These are phyloP conservation scores for Bisporella sp. DNA, from an alignment of 2,329 filamentous ascomycete species.

Conservation along the genomic window DNA sequence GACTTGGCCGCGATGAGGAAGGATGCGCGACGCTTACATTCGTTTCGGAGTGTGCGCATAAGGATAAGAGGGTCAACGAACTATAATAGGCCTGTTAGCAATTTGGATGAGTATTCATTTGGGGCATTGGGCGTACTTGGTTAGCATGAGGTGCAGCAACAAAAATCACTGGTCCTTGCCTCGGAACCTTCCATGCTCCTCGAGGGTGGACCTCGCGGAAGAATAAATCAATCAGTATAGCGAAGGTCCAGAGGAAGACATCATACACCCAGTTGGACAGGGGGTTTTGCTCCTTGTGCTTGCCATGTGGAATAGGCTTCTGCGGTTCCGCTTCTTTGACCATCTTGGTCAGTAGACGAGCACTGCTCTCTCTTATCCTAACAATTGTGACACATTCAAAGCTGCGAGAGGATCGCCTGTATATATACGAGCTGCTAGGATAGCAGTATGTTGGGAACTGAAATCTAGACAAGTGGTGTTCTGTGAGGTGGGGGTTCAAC, in stretches of 20 bases:
- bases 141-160: constrained; percentile 97
- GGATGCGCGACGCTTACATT: constrained; percentile 81
- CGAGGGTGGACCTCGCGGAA: constrained; percentile 96
- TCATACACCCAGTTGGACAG: constrained; percentile 58
- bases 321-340: background rate
- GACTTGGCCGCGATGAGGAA: constrained; percentile 95
- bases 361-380: background rate
- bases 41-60: constrained; percentile 78
- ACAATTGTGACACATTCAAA: background rate
- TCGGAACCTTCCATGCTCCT: constrained; percentile 90
- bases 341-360: background rate
- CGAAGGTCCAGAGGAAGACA: constrained; percentile 69
- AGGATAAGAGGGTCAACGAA: constrained; percentile 94
- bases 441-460: too few relatives aligned
- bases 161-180: constrained; percentile 82
- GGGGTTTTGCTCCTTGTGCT: constrained; percentile 9
- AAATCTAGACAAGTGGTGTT: too few relatives aligned
- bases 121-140: constrained; percentile 50
- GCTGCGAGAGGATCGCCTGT: background rate
- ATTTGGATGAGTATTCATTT: constrained; percentile 3
- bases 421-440: too few relatives aligned
- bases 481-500: too few relatives aligned
- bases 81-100: constrained; percentile 34
- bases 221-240: constrained; percentile 87
- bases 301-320: background rate